Evolutionary conservation across 73 alveolate genomes (phyloP), one percentile per base, ranked within the genome.

Genomic region (Stentor coeruleus): DNA sequence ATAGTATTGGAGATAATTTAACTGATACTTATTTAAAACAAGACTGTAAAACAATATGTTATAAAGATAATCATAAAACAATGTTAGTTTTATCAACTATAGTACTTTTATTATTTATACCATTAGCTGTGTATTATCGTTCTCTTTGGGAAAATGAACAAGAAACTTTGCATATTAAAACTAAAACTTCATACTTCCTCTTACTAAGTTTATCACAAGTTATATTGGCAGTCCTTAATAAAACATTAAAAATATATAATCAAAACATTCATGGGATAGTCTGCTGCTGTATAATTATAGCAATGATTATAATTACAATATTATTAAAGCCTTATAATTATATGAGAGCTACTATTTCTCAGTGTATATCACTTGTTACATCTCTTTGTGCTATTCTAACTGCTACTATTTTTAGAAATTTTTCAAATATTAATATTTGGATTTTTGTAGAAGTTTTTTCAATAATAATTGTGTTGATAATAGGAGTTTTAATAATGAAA

Each of bases 1-100:
- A 66, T 28, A 20, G 40, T 20, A 66, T 66, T 66, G 79, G 79
- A 28, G 79, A 66, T 31, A 66, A 31, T 31, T 66, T 66, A 28
- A 26, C 79, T 20, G 79, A 66, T 33, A 20, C n/a, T 66, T 66
- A 28, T 2, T 66, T 66, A 33, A 40, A 20, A 28, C 11, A 20
- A 26, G 79, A 66, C 79, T 66, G 79, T 2, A 28, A 66, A 14
- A 20, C n/a, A 14, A 28, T 66, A 28, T 66, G 79, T 66, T 66
- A 31, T 11, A 26, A 20, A 26, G 79, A 2, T 0, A 20, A 20
- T 66, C 79, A 66, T 33, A 20, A 20, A 33, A 26, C 37, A 28
- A 28, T 20, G 1, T 37, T 40, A 66, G 33, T 66, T 26, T 66
- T 66, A 33, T 26, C 79, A 26, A 28, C n/a, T 66, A 20, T 66